phyloP scores from a whole-genome alignment of 73 alveolate genomes.

The Tetrahymena elliotti region DNA sequence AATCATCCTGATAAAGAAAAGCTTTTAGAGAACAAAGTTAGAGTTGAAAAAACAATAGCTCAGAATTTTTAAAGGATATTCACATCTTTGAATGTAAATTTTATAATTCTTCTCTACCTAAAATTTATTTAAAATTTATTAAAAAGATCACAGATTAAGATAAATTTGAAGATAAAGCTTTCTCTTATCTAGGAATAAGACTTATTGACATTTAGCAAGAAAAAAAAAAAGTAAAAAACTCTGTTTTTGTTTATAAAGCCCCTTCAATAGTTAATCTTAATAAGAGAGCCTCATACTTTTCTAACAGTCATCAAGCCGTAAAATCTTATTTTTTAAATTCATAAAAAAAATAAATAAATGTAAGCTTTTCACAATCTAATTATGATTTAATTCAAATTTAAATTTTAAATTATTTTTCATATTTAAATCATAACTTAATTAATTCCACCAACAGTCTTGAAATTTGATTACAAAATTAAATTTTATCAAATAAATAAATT shows the following conservation, averaged over 20 bases:
- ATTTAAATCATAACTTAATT: too few species aligned
- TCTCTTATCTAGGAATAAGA: neutral
- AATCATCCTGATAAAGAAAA: neutral
- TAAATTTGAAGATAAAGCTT: neutral
- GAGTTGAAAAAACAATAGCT: neutral
- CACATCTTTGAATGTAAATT: neutral
- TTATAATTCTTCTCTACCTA: neutral
- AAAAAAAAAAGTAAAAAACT: neutral
- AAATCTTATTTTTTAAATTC: too few species aligned
- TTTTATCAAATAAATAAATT: too few species aligned
- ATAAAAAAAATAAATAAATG: too few species aligned
- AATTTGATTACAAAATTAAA: too few species aligned
- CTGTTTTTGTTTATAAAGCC: neutral
- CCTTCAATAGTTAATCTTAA: neutral
- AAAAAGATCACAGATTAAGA: neutral
- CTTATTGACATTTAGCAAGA: neutral
- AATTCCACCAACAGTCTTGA: too few species aligned
- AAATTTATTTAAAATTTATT: neutral
- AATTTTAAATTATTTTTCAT: too few species aligned
- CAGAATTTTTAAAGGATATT: neutral
- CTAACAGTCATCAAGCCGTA: neutral
- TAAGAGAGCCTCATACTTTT: neutral
- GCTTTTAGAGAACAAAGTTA: neutral
- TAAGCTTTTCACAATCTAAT: too few species aligned
- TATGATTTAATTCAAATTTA: too few species aligned